phyloP scores from a whole-genome alignment of 148 eudicot genomes.

The Rhododendron griersonianum region DNA sequence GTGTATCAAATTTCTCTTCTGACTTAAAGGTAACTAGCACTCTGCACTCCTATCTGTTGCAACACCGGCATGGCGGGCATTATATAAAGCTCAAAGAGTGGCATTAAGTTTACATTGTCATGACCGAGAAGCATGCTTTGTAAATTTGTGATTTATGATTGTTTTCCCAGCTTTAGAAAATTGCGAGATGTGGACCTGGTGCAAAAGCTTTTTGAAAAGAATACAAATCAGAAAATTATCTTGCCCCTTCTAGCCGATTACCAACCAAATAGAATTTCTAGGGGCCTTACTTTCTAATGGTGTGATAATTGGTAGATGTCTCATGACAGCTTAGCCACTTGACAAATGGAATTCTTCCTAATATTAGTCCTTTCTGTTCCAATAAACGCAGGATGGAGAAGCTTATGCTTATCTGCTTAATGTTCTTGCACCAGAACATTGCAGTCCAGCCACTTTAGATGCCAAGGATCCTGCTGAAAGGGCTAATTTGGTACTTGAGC shows the following conservation, averaged over 20 bases:
- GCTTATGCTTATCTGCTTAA: slow-evolving; percentile 89
- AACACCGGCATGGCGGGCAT: background rate
- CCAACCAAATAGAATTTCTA: background rate
- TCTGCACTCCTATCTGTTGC: background rate
- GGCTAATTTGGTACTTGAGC: slow-evolving; percentile 71
- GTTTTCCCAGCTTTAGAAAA: background rate
- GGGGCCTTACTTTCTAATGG: background rate
- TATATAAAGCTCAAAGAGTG: background rate
- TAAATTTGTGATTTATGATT: background rate
- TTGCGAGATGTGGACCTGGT: background rate
- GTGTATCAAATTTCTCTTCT: slow-evolving; percentile 68
- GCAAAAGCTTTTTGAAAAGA: background rate
- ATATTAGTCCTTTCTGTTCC: background rate
- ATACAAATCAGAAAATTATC: background rate
- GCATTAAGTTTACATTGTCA: background rate
- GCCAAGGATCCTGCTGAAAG: slow-evolving; percentile 67
- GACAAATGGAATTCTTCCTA: background rate
- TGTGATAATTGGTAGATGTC: background rate
- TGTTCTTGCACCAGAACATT: slow-evolving; percentile 79
- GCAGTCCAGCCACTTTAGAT: slow-evolving; percentile 46
- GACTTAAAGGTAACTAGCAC: slow-evolving; percentile 61
- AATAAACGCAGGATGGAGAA: slow-evolving; percentile 59
- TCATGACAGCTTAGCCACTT: background rate
- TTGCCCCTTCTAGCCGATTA: background rate
- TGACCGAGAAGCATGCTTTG: background rate